Base-by-base conservation (phyloP, 148 eudicot species). In the Hydrangea macrophylla region DNA sequence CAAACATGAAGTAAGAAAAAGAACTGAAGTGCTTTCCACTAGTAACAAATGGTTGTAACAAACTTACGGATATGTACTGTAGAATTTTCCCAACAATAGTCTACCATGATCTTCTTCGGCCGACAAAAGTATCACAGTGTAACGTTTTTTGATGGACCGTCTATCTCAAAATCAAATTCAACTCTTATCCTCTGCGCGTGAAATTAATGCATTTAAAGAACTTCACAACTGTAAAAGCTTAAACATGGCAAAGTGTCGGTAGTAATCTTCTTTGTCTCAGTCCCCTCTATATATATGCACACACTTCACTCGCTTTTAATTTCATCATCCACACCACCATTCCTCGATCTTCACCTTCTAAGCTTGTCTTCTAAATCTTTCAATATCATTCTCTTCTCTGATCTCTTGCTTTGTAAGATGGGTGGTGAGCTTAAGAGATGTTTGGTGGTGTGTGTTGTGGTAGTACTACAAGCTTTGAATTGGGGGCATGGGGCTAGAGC, bases 401-500 rank as follows among this genome's bases (percentile, higher is more conserved):
- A 15, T n/a, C n/a, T 45, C 7, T 12, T 42, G 53, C n/a, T 48
- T 48, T 48, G 53, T 20, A 15, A 0, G n/a, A 37, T 37, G 65
- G 65, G 65, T 62, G 51, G 65, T 62, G 65, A 33, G 48, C 17
- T 37, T 26, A 62, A 22, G 22, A 48, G 6, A 45, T 62, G 45
- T 26, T 39, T 9, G 30, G 18, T 62, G 27, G 32, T 61, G 45
- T 61, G 50, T 44, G 51, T 44, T 1, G 51, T 18, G 53, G 1
- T 8, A n/a, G n/a, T 37, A 18, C 22, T 27, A 6, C 11, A 24
- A 62, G 32, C 39, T 12, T 7, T 48, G 37, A 2, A 23, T 30
- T 70, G 17, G 6, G 2, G n/a, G 9, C 35, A 26, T 58, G 70
- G 58, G 7, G 83, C 58, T 0, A 63, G 69, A 58, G 83, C 68